Evolutionary conservation across 1,284 basidiomycete genomes (phyloP).

Genomic region (Phellopilus nigrolimitatus): DNA sequence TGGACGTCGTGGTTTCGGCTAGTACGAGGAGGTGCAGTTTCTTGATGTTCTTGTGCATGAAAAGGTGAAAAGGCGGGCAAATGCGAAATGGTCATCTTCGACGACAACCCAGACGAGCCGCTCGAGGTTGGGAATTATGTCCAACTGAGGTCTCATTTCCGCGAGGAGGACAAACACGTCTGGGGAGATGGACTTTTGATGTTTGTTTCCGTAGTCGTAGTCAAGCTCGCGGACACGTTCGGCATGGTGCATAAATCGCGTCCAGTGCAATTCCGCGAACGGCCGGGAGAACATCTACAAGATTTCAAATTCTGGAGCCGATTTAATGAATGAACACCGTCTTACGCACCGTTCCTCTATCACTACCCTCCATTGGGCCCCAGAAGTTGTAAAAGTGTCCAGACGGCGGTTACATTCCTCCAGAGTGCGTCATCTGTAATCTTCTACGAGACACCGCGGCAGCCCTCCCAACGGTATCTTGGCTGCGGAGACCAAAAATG

Average conservation of each 20-base stretch:
- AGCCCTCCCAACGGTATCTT: neutral
- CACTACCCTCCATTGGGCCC: conserved; percentile 7
- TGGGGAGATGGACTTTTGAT: conserved; percentile 1
- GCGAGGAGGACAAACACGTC: conserved; percentile 1
- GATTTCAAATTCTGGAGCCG: neutral
- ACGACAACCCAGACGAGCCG: conserved; percentile 7
- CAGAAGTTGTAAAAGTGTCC: conserved; percentile 6
- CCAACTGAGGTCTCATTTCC: neutral
- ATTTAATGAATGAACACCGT: neutral
- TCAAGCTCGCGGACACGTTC: neutral
- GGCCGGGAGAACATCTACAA: conserved; percentile 1
- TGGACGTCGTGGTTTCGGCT: neutral
- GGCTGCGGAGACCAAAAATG: neutral
- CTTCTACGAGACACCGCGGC: conserved; percentile 1
- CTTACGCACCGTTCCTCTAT: conserved; percentile 4
- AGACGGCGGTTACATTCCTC: neutral
- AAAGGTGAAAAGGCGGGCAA: conserved; percentile 7
- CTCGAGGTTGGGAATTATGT: conserved; percentile 1
- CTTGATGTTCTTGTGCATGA: neutral
- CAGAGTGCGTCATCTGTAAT: conserved; percentile 1
- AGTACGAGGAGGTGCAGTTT: neutral
- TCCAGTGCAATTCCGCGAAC: conserved; percentile 5
- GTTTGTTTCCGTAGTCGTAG: conserved; percentile 3
- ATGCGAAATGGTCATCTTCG: conserved; percentile 1
- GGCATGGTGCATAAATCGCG: conserved; percentile 6